Evolutionary conservation across 768 basidiomycete species (phyloP).

Genomic region (Pisolithus microcarpus): DNA sequence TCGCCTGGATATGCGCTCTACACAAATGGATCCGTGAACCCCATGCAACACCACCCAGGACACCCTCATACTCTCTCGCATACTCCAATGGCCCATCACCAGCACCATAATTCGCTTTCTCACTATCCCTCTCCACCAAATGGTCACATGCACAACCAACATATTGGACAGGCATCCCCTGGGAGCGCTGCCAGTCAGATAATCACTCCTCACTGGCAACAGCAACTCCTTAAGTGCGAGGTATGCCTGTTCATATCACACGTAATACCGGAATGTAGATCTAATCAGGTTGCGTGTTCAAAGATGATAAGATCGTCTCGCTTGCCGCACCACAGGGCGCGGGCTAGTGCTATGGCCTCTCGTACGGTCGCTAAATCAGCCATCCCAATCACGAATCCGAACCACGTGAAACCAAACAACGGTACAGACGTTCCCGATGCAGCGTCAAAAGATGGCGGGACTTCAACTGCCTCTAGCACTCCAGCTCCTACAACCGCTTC

Average conservation of each 20-base stretch:
- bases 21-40: conserved; percentile 57
- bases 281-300: conserved; percentile 14
- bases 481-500: conserved; percentile 25
- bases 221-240: conserved; percentile 89
- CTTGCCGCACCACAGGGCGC: conserved; percentile 89
- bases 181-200: conserved; percentile 49
- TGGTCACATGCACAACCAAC: conserved; percentile 53
- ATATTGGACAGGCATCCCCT: conserved; percentile 53
- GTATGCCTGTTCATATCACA: conserved; percentile 41
- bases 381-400: conserved; percentile 90
- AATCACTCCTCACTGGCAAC: conserved; percentile 84
- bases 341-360: conserved; percentile 91
- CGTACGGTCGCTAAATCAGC: conserved; percentile 81
- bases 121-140: conserved; percentile 79
- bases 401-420: conserved; percentile 46
- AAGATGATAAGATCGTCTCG: conserved; percentile 81
- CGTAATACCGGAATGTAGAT: conserved; percentile 13
- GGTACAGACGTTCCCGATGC: conserved; percentile 18
- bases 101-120: conserved; percentile 72
- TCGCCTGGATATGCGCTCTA: conserved; percentile 75
- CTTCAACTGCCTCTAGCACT: conserved; percentile 22
- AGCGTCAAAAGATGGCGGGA: conserved; percentile 23
- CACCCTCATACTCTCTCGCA: conserved; percentile 43
- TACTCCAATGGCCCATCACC: conserved; percentile 58
- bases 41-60: conserved; percentile 56